Evolutionary conservation across 1,284 basidiomycete genomes (phyloP).

Genomic region (Singerocomus rubriflavus): DNA sequence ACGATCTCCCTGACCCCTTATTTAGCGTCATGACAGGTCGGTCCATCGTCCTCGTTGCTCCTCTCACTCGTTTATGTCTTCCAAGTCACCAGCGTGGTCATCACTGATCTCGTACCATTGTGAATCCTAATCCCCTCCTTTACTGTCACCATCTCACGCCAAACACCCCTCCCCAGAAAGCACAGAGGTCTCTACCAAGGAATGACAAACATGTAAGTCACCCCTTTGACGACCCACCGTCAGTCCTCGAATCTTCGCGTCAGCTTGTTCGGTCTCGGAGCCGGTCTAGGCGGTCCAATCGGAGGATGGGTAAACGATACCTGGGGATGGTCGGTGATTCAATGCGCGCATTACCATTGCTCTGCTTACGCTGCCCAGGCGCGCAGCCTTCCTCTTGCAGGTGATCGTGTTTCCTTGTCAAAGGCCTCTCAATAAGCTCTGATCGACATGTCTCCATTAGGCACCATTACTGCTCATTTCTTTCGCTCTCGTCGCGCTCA

Average conservation of each 20-base stretch:
- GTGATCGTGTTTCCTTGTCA: conserved; percentile 63
- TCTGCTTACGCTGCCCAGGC: conserved; percentile 24
- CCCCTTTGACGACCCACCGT: conserved; percentile 3
- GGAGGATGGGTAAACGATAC: conserved; percentile 84
- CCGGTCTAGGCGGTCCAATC: conserved; percentile 85
- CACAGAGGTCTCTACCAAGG: conserved; percentile 88
- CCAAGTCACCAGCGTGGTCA: conserved; percentile 71
- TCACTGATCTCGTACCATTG: conserved; percentile 81
- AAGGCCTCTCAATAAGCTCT: conserved; percentile 42
- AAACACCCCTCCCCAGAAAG: conserved; percentile 46
- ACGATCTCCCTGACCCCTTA: conserved; percentile 1
- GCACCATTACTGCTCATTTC: conserved; percentile 73
- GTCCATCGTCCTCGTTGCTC: conserved; percentile 9
- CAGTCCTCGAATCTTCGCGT: conserved; percentile 11
- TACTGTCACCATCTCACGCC: background rate
- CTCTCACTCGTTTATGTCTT: conserved; percentile 19
- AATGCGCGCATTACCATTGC: conserved; percentile 6
- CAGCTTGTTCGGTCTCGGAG: conserved; percentile 74
- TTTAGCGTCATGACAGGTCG: conserved; percentile 77
- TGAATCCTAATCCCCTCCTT: conserved; percentile 39
- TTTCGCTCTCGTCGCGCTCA: conserved; percentile 62
- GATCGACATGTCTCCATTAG: conserved; percentile 38
- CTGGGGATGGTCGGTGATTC: conserved; percentile 70
- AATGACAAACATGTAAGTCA: conserved; percentile 75
- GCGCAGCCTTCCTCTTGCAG: conserved; percentile 39